phyloP scores from a whole-genome alignment of 352 stramenopile species.

The Albugo candida region DNA sequence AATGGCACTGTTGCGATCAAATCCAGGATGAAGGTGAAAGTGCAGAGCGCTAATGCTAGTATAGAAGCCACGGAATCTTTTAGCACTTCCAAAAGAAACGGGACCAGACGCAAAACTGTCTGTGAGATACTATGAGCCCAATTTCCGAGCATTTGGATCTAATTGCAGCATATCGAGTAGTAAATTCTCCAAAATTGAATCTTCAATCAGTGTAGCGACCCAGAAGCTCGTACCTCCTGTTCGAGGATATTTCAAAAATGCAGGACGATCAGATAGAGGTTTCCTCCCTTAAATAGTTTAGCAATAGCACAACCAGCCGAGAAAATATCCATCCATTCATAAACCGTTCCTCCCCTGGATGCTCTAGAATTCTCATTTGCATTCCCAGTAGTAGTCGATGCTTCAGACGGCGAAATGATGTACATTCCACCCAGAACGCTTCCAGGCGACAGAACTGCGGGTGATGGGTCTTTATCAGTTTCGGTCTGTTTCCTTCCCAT shows the following conservation, averaged over 20 bases:
- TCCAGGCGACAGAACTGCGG: background rate
- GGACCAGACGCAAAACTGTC: conserved; percentile 85
- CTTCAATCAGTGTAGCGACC: conserved; percentile 75
- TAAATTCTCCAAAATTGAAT: conserved; percentile 72
- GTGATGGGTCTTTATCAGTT: background rate
- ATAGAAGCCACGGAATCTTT: conserved; percentile 84
- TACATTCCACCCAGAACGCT: background rate
- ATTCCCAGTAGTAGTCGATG: background rate
- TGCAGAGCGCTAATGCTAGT: conserved; percentile 75
- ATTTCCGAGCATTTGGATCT: conserved; percentile 72
- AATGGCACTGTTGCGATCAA: conserved; percentile 84
- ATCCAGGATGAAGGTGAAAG: conserved; percentile 77
- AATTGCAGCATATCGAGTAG: conserved; percentile 89
- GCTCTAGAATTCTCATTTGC: conserved; percentile 3
- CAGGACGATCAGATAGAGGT: conserved; percentile 85
- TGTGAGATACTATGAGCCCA: conserved; percentile 76
- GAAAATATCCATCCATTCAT: conserved; percentile 95
- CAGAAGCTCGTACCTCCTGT: conserved; percentile 57
- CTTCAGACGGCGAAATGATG: background rate
- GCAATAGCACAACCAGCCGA: conserved; percentile 95
- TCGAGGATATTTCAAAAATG: conserved; percentile 66
- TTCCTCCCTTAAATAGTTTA: conserved; percentile 91
- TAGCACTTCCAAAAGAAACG: conserved; percentile 83
- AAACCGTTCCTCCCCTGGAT: conserved; percentile 35
- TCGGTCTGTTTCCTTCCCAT: background rate